phyloP scores from a whole-genome alignment of 179 eudicot genomes.

The Spergularia azorica region DNA sequence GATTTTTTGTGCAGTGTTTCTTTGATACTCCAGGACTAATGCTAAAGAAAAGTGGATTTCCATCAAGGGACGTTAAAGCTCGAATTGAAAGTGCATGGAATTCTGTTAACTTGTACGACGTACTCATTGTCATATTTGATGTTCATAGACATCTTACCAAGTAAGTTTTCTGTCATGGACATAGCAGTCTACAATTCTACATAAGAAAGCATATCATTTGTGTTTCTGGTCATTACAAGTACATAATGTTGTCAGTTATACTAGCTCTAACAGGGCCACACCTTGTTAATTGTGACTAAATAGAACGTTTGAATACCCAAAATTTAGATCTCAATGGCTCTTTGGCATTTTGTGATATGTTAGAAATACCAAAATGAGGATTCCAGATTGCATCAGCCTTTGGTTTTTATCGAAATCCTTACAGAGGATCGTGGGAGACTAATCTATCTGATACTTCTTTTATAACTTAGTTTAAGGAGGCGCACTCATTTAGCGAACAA shows the following conservation, averaged over 20 bases:
- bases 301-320: no score
- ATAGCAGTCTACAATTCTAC: no score
- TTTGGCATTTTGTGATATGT: no score
- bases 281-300: not conserved
- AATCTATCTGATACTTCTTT: no score
- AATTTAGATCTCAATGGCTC: no score
- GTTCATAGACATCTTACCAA: constrained; percentile 89
- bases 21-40: constrained; percentile 98
- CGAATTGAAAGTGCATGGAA: constrained; percentile 87
- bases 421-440: no score
- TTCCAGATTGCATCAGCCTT: no score
- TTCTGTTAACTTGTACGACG: constrained; percentile 72
- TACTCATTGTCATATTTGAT: constrained; percentile 90
- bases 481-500: no score
- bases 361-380: no score
- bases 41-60: constrained; percentile 69
- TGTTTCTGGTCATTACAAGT: not conserved
- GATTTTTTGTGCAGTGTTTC: constrained; percentile 68
- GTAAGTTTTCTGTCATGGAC: constrained; percentile 38
- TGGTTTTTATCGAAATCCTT: no score
- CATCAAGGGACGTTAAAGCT: constrained; percentile 65
- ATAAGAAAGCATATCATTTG: not conserved
- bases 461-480: no score
- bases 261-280: no score
- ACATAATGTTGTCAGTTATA: not conserved